These are phyloP conservation scores for Aspergillus arachidicola DNA, from an alignment of 2,329 filamentous ascomycete genomes.

Conservation along the genomic window DNA sequence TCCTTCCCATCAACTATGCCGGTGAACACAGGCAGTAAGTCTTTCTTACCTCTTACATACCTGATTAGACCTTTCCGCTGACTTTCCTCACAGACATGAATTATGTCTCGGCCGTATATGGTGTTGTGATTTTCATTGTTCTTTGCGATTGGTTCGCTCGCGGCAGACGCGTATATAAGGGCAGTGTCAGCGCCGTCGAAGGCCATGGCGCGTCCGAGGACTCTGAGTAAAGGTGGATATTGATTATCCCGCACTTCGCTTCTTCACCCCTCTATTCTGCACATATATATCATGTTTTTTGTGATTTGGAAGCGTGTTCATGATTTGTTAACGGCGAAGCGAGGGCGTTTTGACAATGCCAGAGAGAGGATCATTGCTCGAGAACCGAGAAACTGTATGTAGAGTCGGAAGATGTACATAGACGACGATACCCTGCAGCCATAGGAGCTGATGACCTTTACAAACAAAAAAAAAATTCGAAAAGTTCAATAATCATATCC, in stretches of 20 bases:
- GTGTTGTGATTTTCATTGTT: constrained; percentile 37
- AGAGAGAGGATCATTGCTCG: background rate
- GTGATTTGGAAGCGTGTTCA: background rate
- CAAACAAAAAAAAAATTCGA: constrained; percentile 8
- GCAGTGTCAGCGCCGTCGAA: constrained; percentile 14
- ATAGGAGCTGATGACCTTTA: background rate
- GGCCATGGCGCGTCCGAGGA: constrained; percentile 1
- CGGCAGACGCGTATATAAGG: constrained; percentile 34
- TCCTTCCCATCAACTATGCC: constrained; percentile 43
- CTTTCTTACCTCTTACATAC: background rate
- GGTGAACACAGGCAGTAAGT: constrained; percentile 39
- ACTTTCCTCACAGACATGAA: constrained; percentile 40
- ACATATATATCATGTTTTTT: constrained; percentile 1
- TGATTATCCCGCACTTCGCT: constrained; percentile 8
- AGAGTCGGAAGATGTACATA: constrained; percentile 10
- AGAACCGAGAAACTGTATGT: background rate
- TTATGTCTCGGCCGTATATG: constrained; percentile 44
- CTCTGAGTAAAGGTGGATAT: constrained; percentile 2
- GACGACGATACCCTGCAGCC: constrained; percentile 11
- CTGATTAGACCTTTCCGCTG: background rate
- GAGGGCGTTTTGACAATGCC: constrained; percentile 2
- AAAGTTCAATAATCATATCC: background rate
- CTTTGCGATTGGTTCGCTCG: constrained; percentile 39
- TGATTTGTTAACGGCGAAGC: background rate
- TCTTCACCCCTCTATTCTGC: background rate